Evolutionary conservation across 352 stramenopile genomes (phyloP).

Genomic region (Globisporangium rhizosaccharum): DNA sequence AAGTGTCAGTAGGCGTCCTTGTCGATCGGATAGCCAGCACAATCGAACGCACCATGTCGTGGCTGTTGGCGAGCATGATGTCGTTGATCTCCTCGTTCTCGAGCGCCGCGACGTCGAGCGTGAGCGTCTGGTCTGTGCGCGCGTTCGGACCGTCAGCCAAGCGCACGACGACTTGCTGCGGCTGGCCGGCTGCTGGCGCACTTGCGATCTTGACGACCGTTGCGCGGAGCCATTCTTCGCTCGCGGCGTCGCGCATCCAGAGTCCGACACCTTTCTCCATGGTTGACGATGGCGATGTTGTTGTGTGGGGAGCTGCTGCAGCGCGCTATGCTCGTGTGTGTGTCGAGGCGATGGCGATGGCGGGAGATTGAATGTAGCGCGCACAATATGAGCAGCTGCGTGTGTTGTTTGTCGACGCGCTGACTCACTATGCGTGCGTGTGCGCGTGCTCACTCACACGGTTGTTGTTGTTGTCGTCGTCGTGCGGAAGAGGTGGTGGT

Average conservation of each 20-base stretch:
- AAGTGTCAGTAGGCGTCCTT: not conserved
- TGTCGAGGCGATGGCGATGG: no score
- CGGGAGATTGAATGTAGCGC: no score
- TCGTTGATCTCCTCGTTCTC: slow-evolving; percentile 56
- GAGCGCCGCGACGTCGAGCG: slow-evolving; percentile 52
- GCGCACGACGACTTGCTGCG: slow-evolving; percentile 44
- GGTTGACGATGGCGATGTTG: not conserved
- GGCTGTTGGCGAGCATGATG: slow-evolving; percentile 75
- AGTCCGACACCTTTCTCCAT: slow-evolving; percentile 83
- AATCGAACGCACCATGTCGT: slow-evolving; percentile 57
- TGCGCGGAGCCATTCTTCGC: slow-evolving; percentile 65
- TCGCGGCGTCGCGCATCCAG: slow-evolving; percentile 63
- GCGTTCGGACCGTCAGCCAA: slow-evolving; percentile 44
- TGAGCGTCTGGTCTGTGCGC: slow-evolving; percentile 39
- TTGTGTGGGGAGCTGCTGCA: not conserved
- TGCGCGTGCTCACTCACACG: no score
- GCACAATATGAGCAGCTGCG: no score
- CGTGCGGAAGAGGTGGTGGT: no score
- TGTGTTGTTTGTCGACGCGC: no score
- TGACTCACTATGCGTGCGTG: no score
- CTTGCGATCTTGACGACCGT: slow-evolving; percentile 41
- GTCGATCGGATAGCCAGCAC: not conserved
- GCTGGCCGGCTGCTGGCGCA: slow-evolving; percentile 7
- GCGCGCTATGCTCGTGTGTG: no score
- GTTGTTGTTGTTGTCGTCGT: no score